Percentiles rank a stretch among this genome's conserved stretches.
Conservation (phyloP, 1,284 basidiomycete species). For the Singerocomus inundabilis region DNA sequence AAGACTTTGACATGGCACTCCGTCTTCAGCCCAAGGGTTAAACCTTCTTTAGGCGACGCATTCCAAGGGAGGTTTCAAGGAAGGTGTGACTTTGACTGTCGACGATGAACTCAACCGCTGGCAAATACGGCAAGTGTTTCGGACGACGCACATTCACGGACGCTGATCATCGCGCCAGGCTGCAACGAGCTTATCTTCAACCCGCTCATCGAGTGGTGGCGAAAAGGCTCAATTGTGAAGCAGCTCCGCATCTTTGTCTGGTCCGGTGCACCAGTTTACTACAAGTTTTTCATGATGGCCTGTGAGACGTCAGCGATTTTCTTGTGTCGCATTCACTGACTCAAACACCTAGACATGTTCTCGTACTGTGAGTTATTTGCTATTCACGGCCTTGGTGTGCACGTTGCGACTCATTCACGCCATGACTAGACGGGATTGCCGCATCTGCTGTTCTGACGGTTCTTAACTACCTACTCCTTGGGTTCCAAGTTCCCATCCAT, state of each 20-base stretch:
- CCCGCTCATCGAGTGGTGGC: constrained; percentile 71
- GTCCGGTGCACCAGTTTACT: constrained; percentile 74
- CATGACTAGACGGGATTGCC: constrained; percentile 66
- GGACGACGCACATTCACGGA: too few species aligned
- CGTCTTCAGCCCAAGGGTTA: constrained; percentile 37
- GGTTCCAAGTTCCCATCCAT: constrained; percentile 63
- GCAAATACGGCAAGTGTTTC: constrained; percentile 50
- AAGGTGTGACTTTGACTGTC: constrained; percentile 81
- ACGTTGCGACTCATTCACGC: not conserved
- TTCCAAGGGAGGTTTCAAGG: constrained; percentile 77
- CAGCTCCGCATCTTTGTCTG: constrained; percentile 76
- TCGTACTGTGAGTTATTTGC: constrained; percentile 60
- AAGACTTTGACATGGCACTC: constrained; percentile 86
- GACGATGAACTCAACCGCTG: constrained; percentile 82
- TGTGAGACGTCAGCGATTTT: constrained; percentile 51
- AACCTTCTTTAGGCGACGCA: constrained; percentile 70
- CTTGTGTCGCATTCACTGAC: not conserved
- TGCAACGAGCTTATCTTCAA: constrained; percentile 37
- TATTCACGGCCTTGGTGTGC: not conserved
- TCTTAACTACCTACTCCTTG: constrained; percentile 72
- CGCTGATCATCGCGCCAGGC: too few species aligned
- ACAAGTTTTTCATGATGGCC: constrained; percentile 76
- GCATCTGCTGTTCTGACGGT: constrained; percentile 62
- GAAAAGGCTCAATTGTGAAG: constrained; percentile 71
- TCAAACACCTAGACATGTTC: constrained; percentile 64